These are phyloP conservation scores for Lactifluus piperatus DNA, from an alignment of 768 basidiomycete genomes.

Conservation along the genomic window DNA sequence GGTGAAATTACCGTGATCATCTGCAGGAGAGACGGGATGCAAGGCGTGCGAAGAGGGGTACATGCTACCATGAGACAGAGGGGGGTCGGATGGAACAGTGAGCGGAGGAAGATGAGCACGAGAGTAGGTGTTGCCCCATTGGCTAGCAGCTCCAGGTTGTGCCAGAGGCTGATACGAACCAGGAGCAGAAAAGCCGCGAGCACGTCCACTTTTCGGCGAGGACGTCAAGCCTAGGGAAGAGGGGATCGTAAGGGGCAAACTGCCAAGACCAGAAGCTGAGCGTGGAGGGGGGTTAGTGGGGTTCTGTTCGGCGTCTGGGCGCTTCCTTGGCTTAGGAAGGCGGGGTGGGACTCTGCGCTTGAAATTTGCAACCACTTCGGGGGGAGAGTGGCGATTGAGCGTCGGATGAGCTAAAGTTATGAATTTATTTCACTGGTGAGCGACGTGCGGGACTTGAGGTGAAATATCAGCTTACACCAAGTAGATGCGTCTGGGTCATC, in stretches of 20 bases:
- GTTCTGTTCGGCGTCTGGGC: slow-evolving; percentile 54
- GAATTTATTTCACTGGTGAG: slow-evolving; percentile 10
- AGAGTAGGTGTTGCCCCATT: slow-evolving; percentile 47
- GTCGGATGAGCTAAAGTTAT: slow-evolving; percentile 68
- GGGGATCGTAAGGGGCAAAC: slow-evolving; percentile 58
- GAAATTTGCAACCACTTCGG: slow-evolving; percentile 88
- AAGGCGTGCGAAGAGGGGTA: slow-evolving; percentile 51
- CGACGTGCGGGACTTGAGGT: slow-evolving; percentile 10
- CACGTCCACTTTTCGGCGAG: slow-evolving; percentile 47
- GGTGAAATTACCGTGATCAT: slow-evolving; percentile 50
- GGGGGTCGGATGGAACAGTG: slow-evolving; percentile 71
- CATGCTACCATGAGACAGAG: slow-evolving; percentile 49
- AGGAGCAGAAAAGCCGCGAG: slow-evolving; percentile 69
- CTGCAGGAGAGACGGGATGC: slow-evolving; percentile 60
- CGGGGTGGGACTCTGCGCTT: slow-evolving; percentile 93
- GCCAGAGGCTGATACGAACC: slow-evolving; percentile 68
- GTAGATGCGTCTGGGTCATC: slow-evolving; percentile 95
- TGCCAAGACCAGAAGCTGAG: slow-evolving; percentile 62
- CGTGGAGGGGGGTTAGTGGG: slow-evolving; percentile 67
- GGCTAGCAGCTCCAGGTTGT: slow-evolving; percentile 43
- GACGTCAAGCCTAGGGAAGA: slow-evolving; percentile 35
- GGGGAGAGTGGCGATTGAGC: slow-evolving; percentile 81
- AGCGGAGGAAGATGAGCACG: slow-evolving; percentile 59
- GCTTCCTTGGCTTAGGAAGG: slow-evolving; percentile 79
- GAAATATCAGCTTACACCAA: slow-evolving; percentile 65